Evolutionary conservation across 257 asterid genomes (phyloP), one percentile per base, ranked within the genome.

Genomic region (Petunia secreta): DNA sequence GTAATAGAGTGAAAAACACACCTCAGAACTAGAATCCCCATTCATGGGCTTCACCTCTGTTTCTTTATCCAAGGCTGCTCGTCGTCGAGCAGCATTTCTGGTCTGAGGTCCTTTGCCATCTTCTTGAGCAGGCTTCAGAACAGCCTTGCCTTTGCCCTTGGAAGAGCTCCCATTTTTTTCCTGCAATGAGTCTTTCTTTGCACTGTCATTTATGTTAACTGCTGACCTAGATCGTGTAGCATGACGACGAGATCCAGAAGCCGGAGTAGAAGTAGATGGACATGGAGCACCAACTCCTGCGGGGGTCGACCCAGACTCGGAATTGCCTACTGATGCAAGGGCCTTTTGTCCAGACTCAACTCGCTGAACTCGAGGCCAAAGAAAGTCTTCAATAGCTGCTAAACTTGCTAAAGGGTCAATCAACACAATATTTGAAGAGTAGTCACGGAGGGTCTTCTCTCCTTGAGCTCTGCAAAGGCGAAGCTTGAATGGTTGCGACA

Each of bases 391-490:
- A 75, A 96, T 94, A 79, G 98, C 93, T 40, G 98, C 97, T 83
- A 96, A 88, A 89, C 97, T 96, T 69, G 98, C 98, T 79, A 96
- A 81, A 13, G 99, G 98, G 87, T 96, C 98, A 66, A 96, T 92
- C 78, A 94, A 83, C 46, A 96, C 98, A 78, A 96, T 88, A 84
- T 94, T 92, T 41, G 99, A 94, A 6, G 99, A 96, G 90, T 96
- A 96, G 85, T 96, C 99, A 50, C 97, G 98, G 3, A 96, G 97
- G 83, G 97, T 90, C 87, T 92, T 94, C 77, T 96, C 99, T 83
- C 97, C 99, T 60, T 87, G 90, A 52, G 97, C 97, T 85, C 99
- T 88, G 79, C 99, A 96, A 78, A 96, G 99, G 74, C 99, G 97
- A 81, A 96, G 87, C 91, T 96, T 96, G 64, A 94, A 89, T 63